A percentile compares a stretch with the other conserved stretches of the same genome.
Evolutionary conservation across 345 rosid genomes (phyloP).

Genomic region (Dimocarpus longan): DNA sequence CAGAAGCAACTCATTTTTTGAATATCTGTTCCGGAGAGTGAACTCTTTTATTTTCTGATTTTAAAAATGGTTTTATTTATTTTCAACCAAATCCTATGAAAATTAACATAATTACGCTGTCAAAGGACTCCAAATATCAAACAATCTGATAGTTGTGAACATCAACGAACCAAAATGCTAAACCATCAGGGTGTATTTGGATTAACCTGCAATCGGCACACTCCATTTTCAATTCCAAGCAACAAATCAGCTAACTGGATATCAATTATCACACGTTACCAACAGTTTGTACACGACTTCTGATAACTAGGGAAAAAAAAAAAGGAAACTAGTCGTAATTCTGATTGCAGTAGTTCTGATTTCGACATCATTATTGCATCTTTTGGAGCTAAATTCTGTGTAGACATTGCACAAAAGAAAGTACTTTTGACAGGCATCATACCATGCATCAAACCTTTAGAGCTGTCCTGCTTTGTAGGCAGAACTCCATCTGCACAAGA

Average conservation of each 20-base stretch:
- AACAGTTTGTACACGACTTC: neutral
- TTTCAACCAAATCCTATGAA: too few species aligned
- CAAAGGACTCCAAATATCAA: too few species aligned
- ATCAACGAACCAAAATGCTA: neutral
- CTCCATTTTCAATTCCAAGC: neutral
- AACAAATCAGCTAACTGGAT: neutral
- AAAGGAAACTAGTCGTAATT: neutral
- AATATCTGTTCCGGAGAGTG: too few species aligned
- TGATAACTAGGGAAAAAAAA: too few species aligned
- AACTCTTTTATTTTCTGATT: too few species aligned
- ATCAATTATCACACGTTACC: neutral
- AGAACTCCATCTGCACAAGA: slow-evolving; percentile 7
- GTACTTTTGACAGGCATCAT: neutral
- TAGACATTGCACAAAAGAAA: neutral
- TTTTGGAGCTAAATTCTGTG: neutral
- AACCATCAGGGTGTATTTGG: neutral
- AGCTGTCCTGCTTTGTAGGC: neutral
- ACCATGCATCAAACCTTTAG: neutral
- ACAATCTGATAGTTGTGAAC: too few species aligned
- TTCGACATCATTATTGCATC: neutral
- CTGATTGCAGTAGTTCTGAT: neutral
- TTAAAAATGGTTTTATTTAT: too few species aligned
- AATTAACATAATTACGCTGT: too few species aligned
- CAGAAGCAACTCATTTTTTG: too few species aligned
- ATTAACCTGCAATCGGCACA: neutral